Evolutionary conservation across 139 green algal genomes (phyloP).

Genomic region (Trebouxia sp.): DNA sequence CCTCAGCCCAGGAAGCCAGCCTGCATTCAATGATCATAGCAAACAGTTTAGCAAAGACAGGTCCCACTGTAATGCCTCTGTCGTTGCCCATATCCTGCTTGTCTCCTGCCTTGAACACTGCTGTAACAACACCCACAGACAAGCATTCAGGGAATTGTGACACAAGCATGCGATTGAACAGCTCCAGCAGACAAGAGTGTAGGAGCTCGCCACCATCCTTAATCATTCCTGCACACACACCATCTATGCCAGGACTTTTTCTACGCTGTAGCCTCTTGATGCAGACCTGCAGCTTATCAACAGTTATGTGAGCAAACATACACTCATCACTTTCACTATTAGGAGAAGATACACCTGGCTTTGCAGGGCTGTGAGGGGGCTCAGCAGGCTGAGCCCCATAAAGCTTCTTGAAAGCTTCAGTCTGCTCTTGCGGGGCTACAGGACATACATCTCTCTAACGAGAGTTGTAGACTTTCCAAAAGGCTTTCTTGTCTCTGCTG

Average conservation of each 20-base stretch:
- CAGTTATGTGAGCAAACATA: background rate
- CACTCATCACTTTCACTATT: background rate
- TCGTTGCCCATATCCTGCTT: background rate
- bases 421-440: background rate
- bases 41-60: background rate
- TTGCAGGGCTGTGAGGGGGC: background rate
- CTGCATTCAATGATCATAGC: background rate
- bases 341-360: background rate
- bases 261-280: background rate
- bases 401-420: background rate
- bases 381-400: background rate
- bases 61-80: constrained; percentile 10
- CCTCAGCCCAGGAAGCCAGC: background rate
- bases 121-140: background rate
- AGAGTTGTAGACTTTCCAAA: background rate
- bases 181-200: background rate
- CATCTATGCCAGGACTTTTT: background rate
- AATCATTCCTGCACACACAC: too few species aligned
- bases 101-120: background rate
- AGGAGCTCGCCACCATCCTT: background rate
- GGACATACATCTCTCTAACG: background rate
- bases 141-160: background rate
- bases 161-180: background rate
- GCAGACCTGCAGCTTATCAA: background rate
- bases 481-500: background rate